Base-by-base conservation (phyloP, 202 grass and related monocot genomes). In the Eragrostis tef region DNA sequence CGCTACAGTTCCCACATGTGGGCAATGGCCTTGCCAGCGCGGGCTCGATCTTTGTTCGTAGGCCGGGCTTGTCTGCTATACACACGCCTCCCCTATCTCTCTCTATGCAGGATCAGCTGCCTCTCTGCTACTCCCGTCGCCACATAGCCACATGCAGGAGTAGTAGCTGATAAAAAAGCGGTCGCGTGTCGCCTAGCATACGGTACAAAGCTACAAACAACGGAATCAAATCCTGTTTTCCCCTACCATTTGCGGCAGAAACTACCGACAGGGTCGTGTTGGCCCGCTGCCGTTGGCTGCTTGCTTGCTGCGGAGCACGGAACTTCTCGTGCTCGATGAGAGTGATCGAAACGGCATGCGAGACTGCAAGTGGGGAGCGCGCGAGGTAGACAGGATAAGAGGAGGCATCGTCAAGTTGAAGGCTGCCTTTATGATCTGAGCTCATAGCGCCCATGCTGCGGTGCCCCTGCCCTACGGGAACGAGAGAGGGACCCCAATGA, bases 401-500 rank as follows among this genome's bases (percentile, higher is more conserved):
- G 21, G 27, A 53, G 51, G 29, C 29, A 10, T 5, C 67, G 59
- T 56, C 86, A 83, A 83, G 61, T 84, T 88, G 81, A 20, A 62
- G 50, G 7, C 29, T 24, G 42, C 48, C 51, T 67, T 83, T 75
- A 84, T 84, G 74, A 57, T 57, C 22, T 31, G 46, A n/a, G 75
- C 74, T 54, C 70, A 21, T 63, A 21, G 70, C 27, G 64, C 82
- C 87, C 82, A 88, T 88, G 45, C 76, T 6, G 62, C 24, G 27
- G 7, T 74, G 67, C 20, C 49, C 27, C 17, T 39, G 34, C 34
- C 34, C 34, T 39, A 39, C 34, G 34, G 6, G 34, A 39, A 39
- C 34, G 34, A 39, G 34, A 39, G 1, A 31, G n/a, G 4, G 34
- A 39, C 34, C 47, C 86, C 80, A 62, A 8, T 11, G 3, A 8